Conservation (phyloP, 805 yeast species). For the Sporopachydermia lactativora region DNA sequence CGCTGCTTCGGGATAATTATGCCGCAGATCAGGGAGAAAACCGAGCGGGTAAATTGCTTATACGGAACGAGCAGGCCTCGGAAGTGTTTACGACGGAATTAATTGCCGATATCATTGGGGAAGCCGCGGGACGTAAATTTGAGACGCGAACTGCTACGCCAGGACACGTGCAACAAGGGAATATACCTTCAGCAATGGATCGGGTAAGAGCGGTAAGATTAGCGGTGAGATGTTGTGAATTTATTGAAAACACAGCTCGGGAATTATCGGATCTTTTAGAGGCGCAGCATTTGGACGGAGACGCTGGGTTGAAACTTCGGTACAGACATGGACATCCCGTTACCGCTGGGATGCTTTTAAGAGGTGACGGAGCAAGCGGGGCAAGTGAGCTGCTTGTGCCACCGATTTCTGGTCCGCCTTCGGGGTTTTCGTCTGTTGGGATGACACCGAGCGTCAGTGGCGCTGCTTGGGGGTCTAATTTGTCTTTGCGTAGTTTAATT, state of each 20-base stretch:
- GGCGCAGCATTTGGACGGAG: slow-evolving; percentile 2
- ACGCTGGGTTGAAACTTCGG: neutral
- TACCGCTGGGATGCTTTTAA: neutral
- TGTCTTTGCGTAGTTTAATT: neutral
- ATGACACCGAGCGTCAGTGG: neutral
- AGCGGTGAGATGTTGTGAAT: slow-evolving; percentile 55
- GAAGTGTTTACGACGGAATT: slow-evolving; percentile 53
- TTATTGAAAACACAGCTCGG: slow-evolving; percentile 33
- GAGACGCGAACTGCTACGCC: slow-evolving; percentile 74
- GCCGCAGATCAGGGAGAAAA: slow-evolving; percentile 48
- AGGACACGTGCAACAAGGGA: slow-evolving; percentile 82
- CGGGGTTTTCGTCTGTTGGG: neutral
- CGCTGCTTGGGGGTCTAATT: neutral
- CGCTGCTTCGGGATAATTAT: slow-evolving; percentile 43
- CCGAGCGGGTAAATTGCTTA: slow-evolving; percentile 54
- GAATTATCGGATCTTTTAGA: neutral
- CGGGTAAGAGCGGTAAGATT: slow-evolving; percentile 62
- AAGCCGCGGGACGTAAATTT: slow-evolving; percentile 48
- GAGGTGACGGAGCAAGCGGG: neutral
- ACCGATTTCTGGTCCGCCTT: too few species aligned
- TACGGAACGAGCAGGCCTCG: slow-evolving; percentile 55
- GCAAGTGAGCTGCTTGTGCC: too few species aligned
- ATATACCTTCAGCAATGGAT: slow-evolving; percentile 63
- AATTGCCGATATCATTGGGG: slow-evolving; percentile 55
- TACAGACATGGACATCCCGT: slow-evolving; percentile 2